phyloP scores from a whole-genome alignment of 1,139 yeast genomes.

The Kurtzmaniella natalensis region DNA sequence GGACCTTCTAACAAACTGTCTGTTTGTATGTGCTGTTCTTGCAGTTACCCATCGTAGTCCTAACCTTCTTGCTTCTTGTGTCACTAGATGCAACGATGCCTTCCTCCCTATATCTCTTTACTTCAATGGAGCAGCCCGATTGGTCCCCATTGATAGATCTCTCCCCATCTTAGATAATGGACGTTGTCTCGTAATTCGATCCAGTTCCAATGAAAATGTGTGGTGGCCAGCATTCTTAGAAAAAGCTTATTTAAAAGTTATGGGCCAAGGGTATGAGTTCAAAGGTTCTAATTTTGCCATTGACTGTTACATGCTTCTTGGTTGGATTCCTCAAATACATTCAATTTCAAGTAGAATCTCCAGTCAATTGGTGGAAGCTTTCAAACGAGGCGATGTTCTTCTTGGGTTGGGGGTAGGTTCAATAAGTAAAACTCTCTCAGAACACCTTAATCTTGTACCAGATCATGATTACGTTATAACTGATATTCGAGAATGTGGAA shows the following conservation, averaged over 20 bases:
- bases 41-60: constrained; percentile 1
- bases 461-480: constrained; percentile 69
- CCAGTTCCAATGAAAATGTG: constrained; percentile 33
- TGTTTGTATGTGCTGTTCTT: constrained; percentile 52
- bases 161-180: constrained; percentile 27
- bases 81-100: too few species aligned
- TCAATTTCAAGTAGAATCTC: constrained; percentile 24
- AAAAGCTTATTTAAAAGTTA: constrained; percentile 64
- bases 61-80: neutral
- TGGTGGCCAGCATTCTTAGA: constrained; percentile 75
- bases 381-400: constrained; percentile 37
- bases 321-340: constrained; percentile 72
- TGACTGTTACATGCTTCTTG: constrained; percentile 64
- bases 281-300: constrained; percentile 75
- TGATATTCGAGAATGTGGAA: constrained; percentile 23
- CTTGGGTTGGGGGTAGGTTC: constrained; percentile 70
- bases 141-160: constrained; percentile 46
- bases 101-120: too few species aligned
- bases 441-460: constrained; percentile 40
- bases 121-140: constrained; percentile 59
- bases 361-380: constrained; percentile 16
- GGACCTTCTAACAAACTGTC: constrained; percentile 66
- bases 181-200: constrained; percentile 31
- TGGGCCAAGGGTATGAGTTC: constrained; percentile 59
- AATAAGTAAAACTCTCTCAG: constrained; percentile 33